Conservation (phyloP, 2,329 filamentous ascomycete species). For the Plenodomus biglobosus region DNA sequence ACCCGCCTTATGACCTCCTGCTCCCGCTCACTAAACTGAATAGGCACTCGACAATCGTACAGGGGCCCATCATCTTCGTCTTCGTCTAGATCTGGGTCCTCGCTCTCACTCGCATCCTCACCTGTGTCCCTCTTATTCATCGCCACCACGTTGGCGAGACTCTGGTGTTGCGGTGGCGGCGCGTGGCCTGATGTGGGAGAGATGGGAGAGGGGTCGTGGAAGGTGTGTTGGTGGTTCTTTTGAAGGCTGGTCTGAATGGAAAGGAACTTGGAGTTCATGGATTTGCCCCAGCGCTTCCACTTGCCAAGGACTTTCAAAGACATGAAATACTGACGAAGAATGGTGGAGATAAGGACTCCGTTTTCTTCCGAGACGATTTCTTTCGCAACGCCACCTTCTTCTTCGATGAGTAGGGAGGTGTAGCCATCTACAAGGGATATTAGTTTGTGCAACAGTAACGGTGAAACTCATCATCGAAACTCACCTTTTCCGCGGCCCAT, state of each 20-base stretch:
- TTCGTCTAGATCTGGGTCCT: constrained; percentile 42
- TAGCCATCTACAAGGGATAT: constrained; percentile 65
- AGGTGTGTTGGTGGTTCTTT: constrained; percentile 53
- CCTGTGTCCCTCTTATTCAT: constrained; percentile 10
- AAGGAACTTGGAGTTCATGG: constrained; percentile 66
- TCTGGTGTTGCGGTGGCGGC: constrained; percentile 14
- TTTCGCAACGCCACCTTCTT: constrained; percentile 73
- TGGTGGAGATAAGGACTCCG: constrained; percentile 80
- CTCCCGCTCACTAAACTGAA: constrained; percentile 38
- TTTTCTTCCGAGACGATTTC: constrained; percentile 84
- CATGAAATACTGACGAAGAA: constrained; percentile 90
- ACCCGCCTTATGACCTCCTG: constrained; percentile 68
- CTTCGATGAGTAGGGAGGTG: constrained; percentile 70
- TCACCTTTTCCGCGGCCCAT: constrained; percentile 76
- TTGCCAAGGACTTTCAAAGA: constrained; percentile 76
- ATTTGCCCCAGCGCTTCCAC: constrained; percentile 72
- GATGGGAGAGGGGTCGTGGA: constrained; percentile 45
- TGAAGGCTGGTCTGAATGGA: constrained; percentile 65
- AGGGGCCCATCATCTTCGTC: constrained; percentile 45
- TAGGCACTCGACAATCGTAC: constrained; percentile 51
- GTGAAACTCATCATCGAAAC: background rate
- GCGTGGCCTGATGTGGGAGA: constrained; percentile 13
- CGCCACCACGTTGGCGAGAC: constrained; percentile 9
- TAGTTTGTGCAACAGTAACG: constrained; percentile 8
- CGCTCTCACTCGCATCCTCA: constrained; percentile 20